Base-by-base conservation (phyloP, 768 basidiomycete species). In the Amyloporia xantha region DNA sequence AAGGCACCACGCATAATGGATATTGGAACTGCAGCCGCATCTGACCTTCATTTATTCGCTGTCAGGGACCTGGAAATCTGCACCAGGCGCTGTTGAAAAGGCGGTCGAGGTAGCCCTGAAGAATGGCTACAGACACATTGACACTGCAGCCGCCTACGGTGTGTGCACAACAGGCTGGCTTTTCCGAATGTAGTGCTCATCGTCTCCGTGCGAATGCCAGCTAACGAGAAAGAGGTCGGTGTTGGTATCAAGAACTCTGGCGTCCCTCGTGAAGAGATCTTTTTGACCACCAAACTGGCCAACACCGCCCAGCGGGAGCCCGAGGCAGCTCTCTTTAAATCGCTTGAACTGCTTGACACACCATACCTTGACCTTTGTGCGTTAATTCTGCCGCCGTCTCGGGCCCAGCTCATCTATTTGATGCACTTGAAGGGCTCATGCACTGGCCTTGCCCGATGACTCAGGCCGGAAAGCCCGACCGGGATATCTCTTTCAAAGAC, bases 391-490 rank as follows among this genome's bases (percentile, higher is more conserved):
- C 36, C 30, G 20, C 21, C 19, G n/a, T n/a, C n/a, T 2, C 33
- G 17, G 39, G 35, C 50, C 17, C 27, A n/a, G n/a, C n/a, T n/a
- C n/a, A n/a, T n/a, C n/a, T n/a, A n/a, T n/a, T n/a, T n/a, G n/a
- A n/a, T n/a, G n/a, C n/a, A n/a, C 21, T 3, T 38, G 4, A 50
- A 84, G 82, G 80, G 78, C 70, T 88, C 50, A 80, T 89, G 76
- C 86, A 89, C 66, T 89, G 86, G 88, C 90, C 89, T 12, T 79
- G 84, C 17, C 83, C 87, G 27, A 78, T 87, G 78, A 78, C 75
- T 10, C 56, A 57, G 37, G 78, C 78, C 50, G 71, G 71, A 44
- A 68, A 71, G 49, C 70, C 81, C 5, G 79, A 85, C 58, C 76
- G 71, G 58, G 69, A 61, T 15, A 65, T 70, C 60, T 75, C 79